Evolutionary conservation across 805 yeast genomes (phyloP).

Genomic region (Pichia heedii): DNA sequence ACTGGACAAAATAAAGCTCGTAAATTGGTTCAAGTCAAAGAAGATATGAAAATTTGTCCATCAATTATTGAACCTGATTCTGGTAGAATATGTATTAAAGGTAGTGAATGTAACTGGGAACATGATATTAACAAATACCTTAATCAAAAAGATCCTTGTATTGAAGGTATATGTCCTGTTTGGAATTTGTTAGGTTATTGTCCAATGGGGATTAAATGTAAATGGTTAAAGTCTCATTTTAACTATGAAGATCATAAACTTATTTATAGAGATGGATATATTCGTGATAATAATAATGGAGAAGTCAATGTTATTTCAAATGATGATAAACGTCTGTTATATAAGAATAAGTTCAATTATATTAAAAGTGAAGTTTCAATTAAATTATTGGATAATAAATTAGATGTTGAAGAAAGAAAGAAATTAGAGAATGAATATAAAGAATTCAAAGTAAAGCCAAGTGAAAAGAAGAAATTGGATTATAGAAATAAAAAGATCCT

Average conservation of each 20-base stretch:
- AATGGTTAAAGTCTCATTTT: slow-evolving; percentile 77
- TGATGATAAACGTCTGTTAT: slow-evolving; percentile 39
- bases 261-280: slow-evolving; percentile 34
- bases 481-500: slow-evolving; percentile 71
- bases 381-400: slow-evolving; percentile 26
- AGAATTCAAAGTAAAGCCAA: slow-evolving; percentile 67
- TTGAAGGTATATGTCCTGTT: slow-evolving; percentile 79
- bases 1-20: slow-evolving; percentile 83
- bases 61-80: slow-evolving; percentile 47
- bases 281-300: slow-evolving; percentile 20
- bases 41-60: slow-evolving; percentile 56
- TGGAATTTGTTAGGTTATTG: slow-evolving; percentile 76
- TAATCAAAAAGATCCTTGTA: slow-evolving; percentile 56
- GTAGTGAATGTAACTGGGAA: slow-evolving; percentile 66
- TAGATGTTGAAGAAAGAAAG: slow-evolving; percentile 22
- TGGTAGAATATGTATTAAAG: slow-evolving; percentile 45
- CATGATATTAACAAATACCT: slow-evolving; percentile 70
- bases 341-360: slow-evolving; percentile 55
- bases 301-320: slow-evolving; percentile 58
- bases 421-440: slow-evolving; percentile 42
- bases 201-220: slow-evolving; percentile 86
- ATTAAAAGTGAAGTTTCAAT: slow-evolving; percentile 48
- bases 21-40: slow-evolving; percentile 62
- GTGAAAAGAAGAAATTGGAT: slow-evolving; percentile 74
- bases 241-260: slow-evolving; percentile 37